Conservation (phyloP, 306 rosid species). For the Leucaena leucocephala region DNA sequence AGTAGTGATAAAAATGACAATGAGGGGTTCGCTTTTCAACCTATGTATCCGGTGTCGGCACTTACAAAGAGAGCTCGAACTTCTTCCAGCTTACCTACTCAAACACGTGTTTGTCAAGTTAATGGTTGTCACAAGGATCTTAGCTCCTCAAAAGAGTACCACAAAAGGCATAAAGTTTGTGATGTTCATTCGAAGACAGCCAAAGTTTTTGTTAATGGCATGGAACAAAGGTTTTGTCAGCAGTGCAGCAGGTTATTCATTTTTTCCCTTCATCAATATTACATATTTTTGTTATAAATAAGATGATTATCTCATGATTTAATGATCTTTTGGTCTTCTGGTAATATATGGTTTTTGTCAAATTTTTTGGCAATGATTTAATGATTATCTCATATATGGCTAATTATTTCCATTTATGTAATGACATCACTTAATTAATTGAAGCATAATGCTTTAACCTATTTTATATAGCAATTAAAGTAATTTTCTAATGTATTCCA, state of each 20-base stretch:
- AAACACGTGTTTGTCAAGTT: constrained; percentile 73
- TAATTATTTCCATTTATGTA: too few species aligned
- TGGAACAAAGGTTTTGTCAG: constrained; percentile 85
- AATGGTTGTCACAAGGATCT: constrained; percentile 78
- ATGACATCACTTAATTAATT: too few species aligned
- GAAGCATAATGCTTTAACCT: too few species aligned
- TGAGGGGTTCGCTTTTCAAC: constrained; percentile 39
- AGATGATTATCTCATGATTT: constrained; percentile 9
- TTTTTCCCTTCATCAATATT: constrained; percentile 10
- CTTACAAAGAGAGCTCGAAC: constrained; percentile 55
- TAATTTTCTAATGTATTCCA: constrained; percentile 21
- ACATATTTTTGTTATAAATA: background rate
- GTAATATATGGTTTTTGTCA: too few species aligned
- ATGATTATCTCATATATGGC: too few species aligned
- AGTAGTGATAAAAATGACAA: constrained; percentile 34
- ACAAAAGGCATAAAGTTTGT: constrained; percentile 82
- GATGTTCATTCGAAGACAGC: constrained; percentile 85
- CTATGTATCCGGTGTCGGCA: constrained; percentile 24
- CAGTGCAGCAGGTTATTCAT: constrained; percentile 79
- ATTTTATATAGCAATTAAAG: background rate
- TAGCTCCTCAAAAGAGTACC: constrained; percentile 81
- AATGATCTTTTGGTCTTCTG: too few species aligned
- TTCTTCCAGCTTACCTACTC: constrained; percentile 44
- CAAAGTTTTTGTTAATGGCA: constrained; percentile 70
- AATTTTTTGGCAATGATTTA: too few species aligned